These are phyloP conservation scores for Neurospora sp. DNA, from an alignment of 495 filamentous ascomycete species.

Conservation along the genomic window DNA sequence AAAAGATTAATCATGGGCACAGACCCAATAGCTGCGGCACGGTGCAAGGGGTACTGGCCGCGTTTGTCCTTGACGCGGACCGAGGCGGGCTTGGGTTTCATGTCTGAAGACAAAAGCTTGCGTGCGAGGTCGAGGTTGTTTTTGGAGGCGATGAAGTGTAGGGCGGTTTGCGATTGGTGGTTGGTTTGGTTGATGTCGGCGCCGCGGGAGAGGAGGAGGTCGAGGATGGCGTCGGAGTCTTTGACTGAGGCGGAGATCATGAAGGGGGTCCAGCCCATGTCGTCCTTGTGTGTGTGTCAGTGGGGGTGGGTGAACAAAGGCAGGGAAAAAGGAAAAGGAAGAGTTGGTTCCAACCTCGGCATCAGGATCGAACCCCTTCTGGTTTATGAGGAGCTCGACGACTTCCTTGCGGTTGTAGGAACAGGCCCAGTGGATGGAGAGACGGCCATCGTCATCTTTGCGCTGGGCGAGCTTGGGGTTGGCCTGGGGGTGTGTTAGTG, in stretches of 20 bases:
- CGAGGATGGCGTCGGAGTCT: slow-evolving; percentile 56
- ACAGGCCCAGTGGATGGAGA: slow-evolving; percentile 91
- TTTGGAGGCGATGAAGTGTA: slow-evolving; percentile 91
- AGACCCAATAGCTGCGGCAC: slow-evolving; percentile 82
- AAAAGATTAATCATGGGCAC: slow-evolving; percentile 76
- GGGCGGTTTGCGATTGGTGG: slow-evolving; percentile 49
- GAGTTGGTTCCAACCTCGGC: slow-evolving; percentile 34
- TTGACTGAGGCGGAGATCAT: slow-evolving; percentile 86
- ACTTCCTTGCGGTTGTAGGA: slow-evolving; percentile 75
- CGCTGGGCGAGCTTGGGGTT: slow-evolving; percentile 65
- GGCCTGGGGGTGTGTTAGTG: slow-evolving; percentile 39
- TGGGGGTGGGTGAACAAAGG: too few relatives aligned
- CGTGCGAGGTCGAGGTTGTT: slow-evolving; percentile 71
- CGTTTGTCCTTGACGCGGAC: slow-evolving; percentile 75
- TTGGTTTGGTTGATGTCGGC: slow-evolving; percentile 62
- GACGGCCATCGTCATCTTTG: slow-evolving; percentile 80
- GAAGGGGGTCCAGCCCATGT: slow-evolving; percentile 82
- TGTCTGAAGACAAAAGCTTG: slow-evolving; percentile 49
- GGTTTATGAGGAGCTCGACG: slow-evolving; percentile 56
- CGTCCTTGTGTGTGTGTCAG: slow-evolving; percentile 41
- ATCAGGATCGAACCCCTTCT: slow-evolving; percentile 76
- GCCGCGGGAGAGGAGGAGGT: slow-evolving; percentile 66
- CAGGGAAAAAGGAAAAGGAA: too few relatives aligned
- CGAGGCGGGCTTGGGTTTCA: slow-evolving; percentile 57
- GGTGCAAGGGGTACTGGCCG: slow-evolving; percentile 77